Conservation (phyloP, 805 yeast species). For the Millerozyma acaciae region DNA sequence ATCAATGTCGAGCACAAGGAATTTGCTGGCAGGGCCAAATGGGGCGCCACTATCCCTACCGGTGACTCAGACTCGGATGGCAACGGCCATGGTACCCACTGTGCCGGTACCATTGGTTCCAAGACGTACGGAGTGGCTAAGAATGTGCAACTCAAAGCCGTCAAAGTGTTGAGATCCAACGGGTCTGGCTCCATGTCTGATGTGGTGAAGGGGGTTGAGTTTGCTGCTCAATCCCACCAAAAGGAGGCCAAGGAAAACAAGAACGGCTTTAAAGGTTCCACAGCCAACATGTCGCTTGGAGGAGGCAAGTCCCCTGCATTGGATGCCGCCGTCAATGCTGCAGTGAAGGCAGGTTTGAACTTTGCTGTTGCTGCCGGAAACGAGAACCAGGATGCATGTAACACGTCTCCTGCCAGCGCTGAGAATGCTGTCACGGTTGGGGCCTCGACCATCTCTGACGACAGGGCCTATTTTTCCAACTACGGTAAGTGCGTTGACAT, state of each 20-base stretch:
- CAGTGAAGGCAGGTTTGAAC: slow-evolving; percentile 81
- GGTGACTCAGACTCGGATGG: slow-evolving; percentile 74
- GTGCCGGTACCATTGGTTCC: slow-evolving; percentile 94
- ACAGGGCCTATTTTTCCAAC: slow-evolving; percentile 93
- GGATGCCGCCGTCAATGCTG: slow-evolving; percentile 86
- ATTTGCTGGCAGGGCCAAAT: slow-evolving; percentile 76
- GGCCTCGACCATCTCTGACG: slow-evolving; percentile 84
- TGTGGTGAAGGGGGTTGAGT: slow-evolving; percentile 81
- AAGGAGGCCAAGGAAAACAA: slow-evolving; percentile 47
- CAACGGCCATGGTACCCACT: slow-evolving; percentile 94
- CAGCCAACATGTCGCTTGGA: slow-evolving; percentile 91
- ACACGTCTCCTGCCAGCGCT: slow-evolving; percentile 87
- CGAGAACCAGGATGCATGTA: slow-evolving; percentile 89
- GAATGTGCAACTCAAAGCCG: slow-evolving; percentile 72
- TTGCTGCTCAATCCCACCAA: slow-evolving; percentile 70
- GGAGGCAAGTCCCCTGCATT: slow-evolving; percentile 89
- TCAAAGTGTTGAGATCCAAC: slow-evolving; percentile 76
- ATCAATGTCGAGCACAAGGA: slow-evolving; percentile 70
- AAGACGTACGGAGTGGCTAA: slow-evolving; percentile 80
- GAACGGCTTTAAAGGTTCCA: slow-evolving; percentile 76
- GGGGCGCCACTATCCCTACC: slow-evolving; percentile 80
- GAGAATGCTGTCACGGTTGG: slow-evolving; percentile 87
- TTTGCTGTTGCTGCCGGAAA: slow-evolving; percentile 98
- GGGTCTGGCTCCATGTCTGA: slow-evolving; percentile 85
- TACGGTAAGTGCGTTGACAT: slow-evolving; percentile 94